Conservation (phyloP, 208 protist species). For the Leishmania martiniquensis region DNA sequence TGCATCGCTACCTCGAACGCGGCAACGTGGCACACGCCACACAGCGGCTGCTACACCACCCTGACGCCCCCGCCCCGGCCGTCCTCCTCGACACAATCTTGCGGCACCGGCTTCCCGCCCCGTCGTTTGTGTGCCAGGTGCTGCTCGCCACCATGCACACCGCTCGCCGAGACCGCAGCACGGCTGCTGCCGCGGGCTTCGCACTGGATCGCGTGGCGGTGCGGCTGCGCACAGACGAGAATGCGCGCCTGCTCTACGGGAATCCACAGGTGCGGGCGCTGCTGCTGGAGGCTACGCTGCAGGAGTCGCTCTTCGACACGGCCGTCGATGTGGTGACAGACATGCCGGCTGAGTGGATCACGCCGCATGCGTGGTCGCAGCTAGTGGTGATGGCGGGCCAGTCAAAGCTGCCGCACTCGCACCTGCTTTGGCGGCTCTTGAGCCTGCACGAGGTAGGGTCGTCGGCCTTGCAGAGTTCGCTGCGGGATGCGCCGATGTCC, state of each 20-base stretch:
- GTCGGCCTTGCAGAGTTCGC: not conserved
- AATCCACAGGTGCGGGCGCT: constrained; percentile 40
- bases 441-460: constrained; percentile 1
- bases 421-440: constrained; percentile 62
- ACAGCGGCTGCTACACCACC: constrained; percentile 56
- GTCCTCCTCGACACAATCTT: constrained; percentile 57
- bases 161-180: constrained; percentile 14
- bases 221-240: constrained; percentile 9
- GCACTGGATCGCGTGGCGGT: constrained; percentile 23
- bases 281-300: constrained; percentile 56
- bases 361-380: constrained; percentile 49
- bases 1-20: constrained; percentile 69
- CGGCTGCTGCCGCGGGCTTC: constrained; percentile 14
- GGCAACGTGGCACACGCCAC: constrained; percentile 37
- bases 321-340: constrained; percentile 48
- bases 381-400: constrained; percentile 59
- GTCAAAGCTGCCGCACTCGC: constrained; percentile 65
- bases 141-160: constrained; percentile 38
- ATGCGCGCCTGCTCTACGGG: constrained; percentile 42
- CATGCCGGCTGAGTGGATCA: constrained; percentile 55
- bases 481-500: not conserved
- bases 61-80: constrained; percentile 59
- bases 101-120: constrained; percentile 51
- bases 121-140: constrained; percentile 40
- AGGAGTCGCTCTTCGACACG: constrained; percentile 42